Base-by-base conservation (phyloP, 495 filamentous ascomycete genomes). In the Clavariopsis aquatica region DNA sequence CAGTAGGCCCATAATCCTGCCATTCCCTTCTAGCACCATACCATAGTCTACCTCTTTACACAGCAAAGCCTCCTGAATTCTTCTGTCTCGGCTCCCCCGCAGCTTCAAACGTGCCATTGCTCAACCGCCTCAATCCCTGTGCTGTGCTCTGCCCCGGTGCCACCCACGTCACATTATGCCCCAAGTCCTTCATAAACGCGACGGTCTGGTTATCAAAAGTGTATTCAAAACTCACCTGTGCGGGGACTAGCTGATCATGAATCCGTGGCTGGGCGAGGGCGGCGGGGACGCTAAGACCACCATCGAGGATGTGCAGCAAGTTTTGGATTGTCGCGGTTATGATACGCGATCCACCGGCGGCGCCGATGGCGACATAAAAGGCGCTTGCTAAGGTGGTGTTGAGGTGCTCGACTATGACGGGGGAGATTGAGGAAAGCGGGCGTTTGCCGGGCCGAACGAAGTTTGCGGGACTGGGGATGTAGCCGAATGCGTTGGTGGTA, bases 321-420 rank as follows among this genome's bases (percentile, higher is more conserved):
- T 59, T 86, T 74, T 94, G 90, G 47, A 92, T 81, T 0, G 89
- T 93, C 0, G 90, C 79, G 0, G 90, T 95, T 75, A 93, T 93
- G 73, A 96, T 97, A 5, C 90, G 82, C n/a, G 85, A 89, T 7
- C 93, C 93, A 23, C 93, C 93, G 0, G 92, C 92, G 0, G 90
- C 85, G 1, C 90, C 93, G 17, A 89, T 83, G 19, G 85, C 78
- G 62, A 90, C 80, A 68, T 88, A 89, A 2, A 95, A 73, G 2
- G 81, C 81, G 2, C 84, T 82, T 68, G 91, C 84, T 22, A 51
- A 28, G 52, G 80, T 81, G 5, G 84, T 82, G 69, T 93, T 85
- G n/a, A 82, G 72, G 29, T 82, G 79, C 57, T 89, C 87, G 38
- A 88, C 87, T 28, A 96, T 93, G 26, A 86, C 80, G 0, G 91